Percentiles rank a stretch among this genome's conserved stretches.
These are phyloP conservation scores for Phytophthora constricta DNA, from an alignment of 352 stramenopile genomes.

Conservation along the genomic window DNA sequence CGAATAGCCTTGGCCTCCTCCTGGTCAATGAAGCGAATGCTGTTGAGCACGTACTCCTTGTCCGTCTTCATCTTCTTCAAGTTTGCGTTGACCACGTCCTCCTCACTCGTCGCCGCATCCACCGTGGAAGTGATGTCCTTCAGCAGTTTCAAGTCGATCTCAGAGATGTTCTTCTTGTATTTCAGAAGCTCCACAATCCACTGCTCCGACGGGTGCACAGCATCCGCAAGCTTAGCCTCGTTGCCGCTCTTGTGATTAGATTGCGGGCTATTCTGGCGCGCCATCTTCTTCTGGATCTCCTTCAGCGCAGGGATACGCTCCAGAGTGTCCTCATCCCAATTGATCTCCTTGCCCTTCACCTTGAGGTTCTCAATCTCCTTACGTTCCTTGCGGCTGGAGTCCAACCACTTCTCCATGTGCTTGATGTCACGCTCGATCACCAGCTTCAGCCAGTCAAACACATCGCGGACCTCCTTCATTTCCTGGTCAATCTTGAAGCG, in stretches of 20 bases:
- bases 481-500: constrained; percentile 86
- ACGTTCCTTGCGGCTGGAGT: constrained; percentile 84
- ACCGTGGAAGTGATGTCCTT: constrained; percentile 67
- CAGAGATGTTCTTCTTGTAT: constrained; percentile 86
- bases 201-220: constrained; percentile 82
- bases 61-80: constrained; percentile 89
- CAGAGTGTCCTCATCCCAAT: constrained; percentile 88
- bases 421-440: constrained; percentile 85
- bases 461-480: constrained; percentile 85
- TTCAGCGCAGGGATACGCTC: constrained; percentile 86
- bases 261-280: constrained; percentile 48
- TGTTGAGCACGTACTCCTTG: constrained; percentile 91
- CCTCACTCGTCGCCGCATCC: constrained; percentile 61
- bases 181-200: constrained; percentile 90
- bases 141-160: constrained; percentile 76
- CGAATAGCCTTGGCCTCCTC: constrained; percentile 90
- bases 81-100: constrained; percentile 66
- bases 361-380: constrained; percentile 87
- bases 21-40: constrained; percentile 90
- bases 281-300: constrained; percentile 86
- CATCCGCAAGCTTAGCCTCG: constrained; percentile 64
- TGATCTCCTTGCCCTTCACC: constrained; percentile 85
- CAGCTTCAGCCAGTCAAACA: constrained; percentile 86
- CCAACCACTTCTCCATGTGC: constrained; percentile 86
- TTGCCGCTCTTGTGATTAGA: constrained; percentile 47